Evolutionary conservation across 306 rosid genomes (phyloP).

Genomic region (Vigna mungo): DNA sequence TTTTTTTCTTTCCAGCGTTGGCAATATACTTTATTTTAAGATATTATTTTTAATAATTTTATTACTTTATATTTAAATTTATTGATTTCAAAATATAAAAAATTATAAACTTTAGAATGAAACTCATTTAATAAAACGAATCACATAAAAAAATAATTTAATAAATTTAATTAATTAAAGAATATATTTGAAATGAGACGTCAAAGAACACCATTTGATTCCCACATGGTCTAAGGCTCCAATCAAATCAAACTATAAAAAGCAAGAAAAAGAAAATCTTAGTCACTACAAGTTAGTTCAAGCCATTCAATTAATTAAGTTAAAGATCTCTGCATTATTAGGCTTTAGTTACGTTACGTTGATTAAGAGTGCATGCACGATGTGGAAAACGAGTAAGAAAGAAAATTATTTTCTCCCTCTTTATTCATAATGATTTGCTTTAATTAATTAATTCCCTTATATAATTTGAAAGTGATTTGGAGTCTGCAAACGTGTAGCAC

Average conservation of each 20-base stretch:
- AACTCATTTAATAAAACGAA: neutral
- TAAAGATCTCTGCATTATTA: neutral
- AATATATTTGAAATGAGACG: too few species aligned
- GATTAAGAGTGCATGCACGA: neutral
- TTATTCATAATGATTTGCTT: neutral
- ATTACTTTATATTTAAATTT: too few species aligned
- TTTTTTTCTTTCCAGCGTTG: too few species aligned
- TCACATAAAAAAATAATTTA: neutral
- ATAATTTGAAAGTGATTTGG: neutral
- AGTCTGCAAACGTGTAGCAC: neutral
- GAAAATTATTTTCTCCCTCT: neutral
- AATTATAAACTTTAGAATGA: too few species aligned
- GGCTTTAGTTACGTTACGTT: neutral
- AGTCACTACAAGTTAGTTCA: neutral
- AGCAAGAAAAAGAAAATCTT: neutral
- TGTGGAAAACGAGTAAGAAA: neutral
- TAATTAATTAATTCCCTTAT: neutral
- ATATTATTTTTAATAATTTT: too few species aligned
- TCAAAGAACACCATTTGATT: neutral
- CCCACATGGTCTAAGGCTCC: neutral
- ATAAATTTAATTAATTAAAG: neutral
- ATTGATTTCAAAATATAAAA: too few species aligned
- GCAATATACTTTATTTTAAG: too few species aligned
- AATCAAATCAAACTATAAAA: neutral
- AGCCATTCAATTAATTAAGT: neutral